A percentile compares a stretch with the other conserved stretches of the same genome.
Conservation (phyloP, 192 early-diverging fungal genomes). For the Spizellomyces punctatus region DNA sequence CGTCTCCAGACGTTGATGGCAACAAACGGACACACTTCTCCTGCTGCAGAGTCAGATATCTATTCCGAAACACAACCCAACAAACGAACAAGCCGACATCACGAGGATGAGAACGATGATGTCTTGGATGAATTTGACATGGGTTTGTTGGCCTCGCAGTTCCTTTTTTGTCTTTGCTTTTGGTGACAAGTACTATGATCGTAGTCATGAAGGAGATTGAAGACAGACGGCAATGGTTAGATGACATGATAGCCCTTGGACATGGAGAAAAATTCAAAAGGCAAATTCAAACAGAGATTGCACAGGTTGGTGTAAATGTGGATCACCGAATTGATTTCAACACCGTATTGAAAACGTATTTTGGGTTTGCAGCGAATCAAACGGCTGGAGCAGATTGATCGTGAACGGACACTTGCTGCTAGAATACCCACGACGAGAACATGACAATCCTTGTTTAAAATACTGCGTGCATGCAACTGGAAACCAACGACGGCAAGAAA, state of each 20-base stretch:
- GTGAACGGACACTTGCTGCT: slow-evolving; percentile 24
- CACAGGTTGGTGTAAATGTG: slow-evolving; percentile 16
- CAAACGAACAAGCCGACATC: slow-evolving; percentile 6
- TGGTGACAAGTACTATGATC: not conserved
- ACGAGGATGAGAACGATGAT: slow-evolving; percentile 1
- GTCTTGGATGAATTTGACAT: slow-evolving; percentile 53
- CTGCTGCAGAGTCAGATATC: slow-evolving; percentile 4
- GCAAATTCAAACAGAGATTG: slow-evolving; percentile 50
- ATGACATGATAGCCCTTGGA: slow-evolving; percentile 54
- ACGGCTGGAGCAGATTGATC: slow-evolving; percentile 40
- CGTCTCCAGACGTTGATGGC: slow-evolving; percentile 37
- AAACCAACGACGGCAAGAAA: no score
- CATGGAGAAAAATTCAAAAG: slow-evolving; percentile 40
- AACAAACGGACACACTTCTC: slow-evolving; percentile 10
- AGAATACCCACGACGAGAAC: no score
- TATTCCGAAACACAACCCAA: not conserved
- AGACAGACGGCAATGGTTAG: slow-evolving; percentile 53
- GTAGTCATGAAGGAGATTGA: slow-evolving; percentile 50
- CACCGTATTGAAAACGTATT: not conserved
- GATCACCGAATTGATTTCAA: not conserved
- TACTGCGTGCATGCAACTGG: no score
- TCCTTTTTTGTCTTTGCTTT: not conserved
- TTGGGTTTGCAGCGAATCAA: slow-evolving; percentile 23
- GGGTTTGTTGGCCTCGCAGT: slow-evolving; percentile 13
- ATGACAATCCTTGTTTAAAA: no score